These are phyloP conservation scores for Alternaria ethzedia DNA, from an alignment of 2,329 filamentous ascomycete genomes.

Conservation along the genomic window DNA sequence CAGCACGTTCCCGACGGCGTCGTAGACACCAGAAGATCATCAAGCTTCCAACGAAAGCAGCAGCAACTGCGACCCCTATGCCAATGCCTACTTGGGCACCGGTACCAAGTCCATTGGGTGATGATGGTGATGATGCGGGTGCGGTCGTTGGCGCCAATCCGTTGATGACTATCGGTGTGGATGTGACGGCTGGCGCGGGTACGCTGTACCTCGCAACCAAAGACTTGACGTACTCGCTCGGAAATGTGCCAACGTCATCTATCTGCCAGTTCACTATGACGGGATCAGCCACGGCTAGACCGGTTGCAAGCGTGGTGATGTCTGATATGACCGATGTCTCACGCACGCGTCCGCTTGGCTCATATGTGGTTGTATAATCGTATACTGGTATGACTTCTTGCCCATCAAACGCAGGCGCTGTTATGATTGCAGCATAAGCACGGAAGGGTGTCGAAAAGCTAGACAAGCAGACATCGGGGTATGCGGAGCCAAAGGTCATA, in stretches of 20 bases:
- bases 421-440: neutral
- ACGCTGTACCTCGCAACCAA: neutral
- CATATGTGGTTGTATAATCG: neutral
- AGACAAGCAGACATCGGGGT: neutral
- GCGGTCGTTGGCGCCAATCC: neutral
- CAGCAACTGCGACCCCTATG: neutral
- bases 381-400: neutral
- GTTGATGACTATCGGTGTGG: neutral
- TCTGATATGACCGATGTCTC: neutral
- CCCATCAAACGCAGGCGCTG: neutral
- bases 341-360: neutral
- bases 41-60: neutral
- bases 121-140: neutral
- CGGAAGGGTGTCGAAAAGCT: neutral
- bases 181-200: neutral
- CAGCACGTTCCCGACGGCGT: neutral
- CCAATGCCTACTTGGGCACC: neutral
- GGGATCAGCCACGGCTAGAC: neutral
- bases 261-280: neutral
- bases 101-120: neutral
- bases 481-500: neutral
- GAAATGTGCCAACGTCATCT: neutral
- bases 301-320: neutral
- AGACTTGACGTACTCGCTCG: neutral
- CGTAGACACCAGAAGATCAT: neutral